Evolutionary conservation across 2,329 filamentous ascomycete species (phyloP).

Genomic region (Xylariaceae sp.): DNA sequence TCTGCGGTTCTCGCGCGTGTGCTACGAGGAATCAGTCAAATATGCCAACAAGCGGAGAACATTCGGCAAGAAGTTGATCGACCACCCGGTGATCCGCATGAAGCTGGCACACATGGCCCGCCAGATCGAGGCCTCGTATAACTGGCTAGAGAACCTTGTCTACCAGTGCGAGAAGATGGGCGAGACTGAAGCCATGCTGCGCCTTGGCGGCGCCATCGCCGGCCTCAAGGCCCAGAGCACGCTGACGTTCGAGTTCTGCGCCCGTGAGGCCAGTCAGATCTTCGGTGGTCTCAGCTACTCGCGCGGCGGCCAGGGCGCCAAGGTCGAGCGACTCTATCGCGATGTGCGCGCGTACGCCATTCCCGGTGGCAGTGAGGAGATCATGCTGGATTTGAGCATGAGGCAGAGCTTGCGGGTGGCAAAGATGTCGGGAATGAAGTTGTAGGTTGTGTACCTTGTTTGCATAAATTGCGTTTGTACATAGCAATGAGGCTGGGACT

Average conservation of each 20-base stretch:
- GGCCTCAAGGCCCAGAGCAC: constrained; percentile 91
- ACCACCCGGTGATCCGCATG: constrained; percentile 94
- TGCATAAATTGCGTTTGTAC: too few relatives aligned
- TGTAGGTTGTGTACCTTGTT: constrained; percentile 58
- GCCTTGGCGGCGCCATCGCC: constrained; percentile 90
- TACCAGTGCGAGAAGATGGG: constrained; percentile 92
- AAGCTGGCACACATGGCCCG: constrained; percentile 98
- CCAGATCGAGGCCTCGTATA: constrained; percentile 95
- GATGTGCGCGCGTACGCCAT: constrained; percentile 96
- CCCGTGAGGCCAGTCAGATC: constrained; percentile 92
- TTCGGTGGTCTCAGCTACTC: constrained; percentile 93
- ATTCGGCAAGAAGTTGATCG: constrained; percentile 93
- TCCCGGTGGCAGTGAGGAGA: constrained; percentile 93
- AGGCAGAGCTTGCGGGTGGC: constrained; percentile 84
- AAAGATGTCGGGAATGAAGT: constrained; percentile 91
- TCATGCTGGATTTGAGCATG: constrained; percentile 96
- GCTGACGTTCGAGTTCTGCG: constrained; percentile 95
- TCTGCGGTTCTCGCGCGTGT: constrained; percentile 90
- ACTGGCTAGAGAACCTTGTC: constrained; percentile 93
- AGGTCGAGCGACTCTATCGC: constrained; percentile 90
- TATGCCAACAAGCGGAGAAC: constrained; percentile 97
- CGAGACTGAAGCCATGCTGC: constrained; percentile 92
- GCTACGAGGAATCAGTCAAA: constrained; percentile 93
- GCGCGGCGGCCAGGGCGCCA: constrained; percentile 88
- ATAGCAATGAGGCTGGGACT: too few relatives aligned